Conservation (phyloP, 331 rosid species). For the Pyracantha coccinea region DNA sequence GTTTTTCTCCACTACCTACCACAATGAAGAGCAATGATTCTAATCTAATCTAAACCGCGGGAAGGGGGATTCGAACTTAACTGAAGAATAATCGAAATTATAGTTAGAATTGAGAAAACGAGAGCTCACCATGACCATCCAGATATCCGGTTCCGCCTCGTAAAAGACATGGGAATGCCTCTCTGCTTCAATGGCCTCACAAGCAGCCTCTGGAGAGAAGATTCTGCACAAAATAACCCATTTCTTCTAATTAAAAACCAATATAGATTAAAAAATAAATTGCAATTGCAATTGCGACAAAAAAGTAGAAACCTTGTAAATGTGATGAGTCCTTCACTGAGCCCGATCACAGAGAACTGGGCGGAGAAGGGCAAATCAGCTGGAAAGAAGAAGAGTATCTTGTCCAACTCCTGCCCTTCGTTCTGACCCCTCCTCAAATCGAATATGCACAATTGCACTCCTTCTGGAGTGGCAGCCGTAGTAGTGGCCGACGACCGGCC, state of each 20-base stretch:
- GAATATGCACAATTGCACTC: slow-evolving; percentile 61
- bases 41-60: background rate
- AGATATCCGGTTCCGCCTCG: slow-evolving; percentile 87
- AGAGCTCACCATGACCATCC: slow-evolving; percentile 77
- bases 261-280: too few species aligned
- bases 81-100: background rate
- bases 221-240: slow-evolving; percentile 38
- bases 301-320: slow-evolving; percentile 59
- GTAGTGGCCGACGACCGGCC: slow-evolving; percentile 46
- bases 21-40: slow-evolving; percentile 8
- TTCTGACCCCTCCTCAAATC: slow-evolving; percentile 91
- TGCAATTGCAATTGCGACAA: background rate
- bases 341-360: slow-evolving; percentile 85
- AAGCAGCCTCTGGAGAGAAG: slow-evolving; percentile 86
- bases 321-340: slow-evolving; percentile 94
- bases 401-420: slow-evolving; percentile 93
- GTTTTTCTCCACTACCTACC: slow-evolving; percentile 79
- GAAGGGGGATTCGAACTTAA: background rate
- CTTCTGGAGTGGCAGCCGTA: slow-evolving; percentile 38
- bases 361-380: slow-evolving; percentile 72
- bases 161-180: slow-evolving; percentile 67
- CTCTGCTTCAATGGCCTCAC: slow-evolving; percentile 86
- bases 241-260: background rate
- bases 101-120: background rate
- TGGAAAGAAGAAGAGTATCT: slow-evolving; percentile 87